A percentile compares a stretch with the other conserved stretches of the same genome.
Evolutionary conservation across 768 basidiomycete genomes (phyloP).

Genomic region (Kwoniella pini): DNA sequence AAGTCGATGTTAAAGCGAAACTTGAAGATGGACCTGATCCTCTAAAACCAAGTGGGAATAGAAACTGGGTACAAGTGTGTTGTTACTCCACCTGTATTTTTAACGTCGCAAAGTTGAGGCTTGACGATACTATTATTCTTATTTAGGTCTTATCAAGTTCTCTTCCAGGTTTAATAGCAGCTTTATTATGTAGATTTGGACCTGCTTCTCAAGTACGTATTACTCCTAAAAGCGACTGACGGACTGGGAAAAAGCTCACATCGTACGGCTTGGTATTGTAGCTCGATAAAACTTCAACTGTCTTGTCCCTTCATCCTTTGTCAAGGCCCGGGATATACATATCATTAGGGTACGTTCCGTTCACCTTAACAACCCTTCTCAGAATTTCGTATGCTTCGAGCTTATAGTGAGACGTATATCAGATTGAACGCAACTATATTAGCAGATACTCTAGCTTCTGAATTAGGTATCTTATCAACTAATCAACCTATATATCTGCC

Average conservation of each 20-base stretch:
- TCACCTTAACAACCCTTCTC: too few species aligned
- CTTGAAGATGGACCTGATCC: conserved; percentile 67
- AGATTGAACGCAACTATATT: conserved; percentile 87
- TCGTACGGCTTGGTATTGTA: conserved; percentile 7
- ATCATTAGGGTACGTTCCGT: conserved; percentile 34
- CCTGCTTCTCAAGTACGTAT: conserved; percentile 15
- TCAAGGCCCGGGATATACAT: conserved; percentile 25
- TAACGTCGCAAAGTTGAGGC: too few species aligned
- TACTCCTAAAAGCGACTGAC: too few species aligned
- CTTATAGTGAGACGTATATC: conserved; percentile 1
- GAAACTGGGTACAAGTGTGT: conserved; percentile 73
- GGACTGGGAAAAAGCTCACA: too few species aligned
- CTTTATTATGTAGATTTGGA: conserved; percentile 32
- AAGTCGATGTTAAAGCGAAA: conserved; percentile 67
- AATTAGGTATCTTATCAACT: conserved; percentile 80
- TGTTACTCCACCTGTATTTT: background rate
- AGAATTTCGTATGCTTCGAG: background rate
- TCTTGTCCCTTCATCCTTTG: conserved; percentile 4
- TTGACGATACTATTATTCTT: background rate
- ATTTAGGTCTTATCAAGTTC: conserved; percentile 69
- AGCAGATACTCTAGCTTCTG: conserved; percentile 90
- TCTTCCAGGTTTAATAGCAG: conserved; percentile 55
- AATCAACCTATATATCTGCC: conserved; percentile 71
- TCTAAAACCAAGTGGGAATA: conserved; percentile 66
- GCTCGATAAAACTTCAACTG: conserved; percentile 2